Evolutionary conservation across 345 rosid species (phyloP).

Genomic region (Populus euphratica): DNA sequence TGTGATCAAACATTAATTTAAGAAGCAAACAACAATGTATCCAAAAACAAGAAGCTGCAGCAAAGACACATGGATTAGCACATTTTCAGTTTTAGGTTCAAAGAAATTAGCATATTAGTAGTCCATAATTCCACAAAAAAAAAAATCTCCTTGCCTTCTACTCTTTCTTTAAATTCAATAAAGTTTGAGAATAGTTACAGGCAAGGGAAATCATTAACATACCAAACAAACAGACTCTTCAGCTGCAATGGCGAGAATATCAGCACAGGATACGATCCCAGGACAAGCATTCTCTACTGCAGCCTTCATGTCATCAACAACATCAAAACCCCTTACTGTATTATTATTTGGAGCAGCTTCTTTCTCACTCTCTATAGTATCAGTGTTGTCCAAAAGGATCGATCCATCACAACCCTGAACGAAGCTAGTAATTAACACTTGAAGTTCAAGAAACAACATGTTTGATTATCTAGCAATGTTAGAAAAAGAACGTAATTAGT

Average conservation of each 20-base stretch:
- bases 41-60: too few relatives aligned
- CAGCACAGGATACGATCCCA: conserved; percentile 19
- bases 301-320: conserved; percentile 51
- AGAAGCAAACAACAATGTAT: not conserved
- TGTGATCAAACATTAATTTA: conserved; percentile 1
- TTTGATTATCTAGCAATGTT: too few relatives aligned
- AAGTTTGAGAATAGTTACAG: not conserved
- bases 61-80: too few relatives aligned
- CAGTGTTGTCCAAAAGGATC: conserved; percentile 1
- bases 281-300: conserved; percentile 27
- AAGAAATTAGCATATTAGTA: too few relatives aligned
- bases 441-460: too few relatives aligned
- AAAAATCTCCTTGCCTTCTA: too few relatives aligned
- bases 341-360: not conserved
- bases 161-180: too few relatives aligned
- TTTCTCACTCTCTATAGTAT: conserved; percentile 14
- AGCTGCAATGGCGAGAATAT: conserved; percentile 27
- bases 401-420: conserved; percentile 39
- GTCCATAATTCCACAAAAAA: too few relatives aligned
- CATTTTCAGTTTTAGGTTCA: too few relatives aligned
- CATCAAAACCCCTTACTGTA: conserved; percentile 45
- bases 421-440: not conserved
- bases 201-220: not conserved
- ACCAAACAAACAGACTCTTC: conserved; percentile 28
- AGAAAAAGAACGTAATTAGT: too few relatives aligned